Evolutionary conservation across 2,329 filamentous ascomycete genomes (phyloP).

Genomic region (Colletotrichum cuscutae): DNA sequence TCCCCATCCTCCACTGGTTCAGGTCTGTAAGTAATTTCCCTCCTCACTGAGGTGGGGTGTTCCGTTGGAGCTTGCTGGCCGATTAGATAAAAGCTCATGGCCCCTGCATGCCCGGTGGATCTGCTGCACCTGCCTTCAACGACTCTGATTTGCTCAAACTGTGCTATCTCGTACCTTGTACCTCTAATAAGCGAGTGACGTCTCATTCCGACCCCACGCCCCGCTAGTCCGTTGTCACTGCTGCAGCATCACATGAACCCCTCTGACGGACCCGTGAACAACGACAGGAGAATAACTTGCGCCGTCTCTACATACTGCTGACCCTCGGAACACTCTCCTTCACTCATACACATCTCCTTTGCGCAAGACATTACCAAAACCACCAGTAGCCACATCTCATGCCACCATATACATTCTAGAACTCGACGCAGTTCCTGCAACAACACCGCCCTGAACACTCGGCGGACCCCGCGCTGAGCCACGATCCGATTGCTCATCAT

Average conservation of each 20-base stretch:
- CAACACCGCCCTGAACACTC: slow-evolving; percentile 22
- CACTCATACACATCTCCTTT: not conserved
- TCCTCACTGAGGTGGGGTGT: not conserved
- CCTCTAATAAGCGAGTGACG: slow-evolving; percentile 26
- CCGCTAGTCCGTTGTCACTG: slow-evolving; percentile 32
- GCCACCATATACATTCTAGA: not conserved
- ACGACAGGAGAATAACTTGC: not conserved
- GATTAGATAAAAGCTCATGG: slow-evolving; percentile 34
- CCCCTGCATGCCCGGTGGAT: not conserved
- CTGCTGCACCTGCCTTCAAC: not conserved
- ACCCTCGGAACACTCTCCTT: not conserved
- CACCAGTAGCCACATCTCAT: not conserved
- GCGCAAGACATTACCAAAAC: not conserved
- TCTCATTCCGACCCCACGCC: slow-evolving; percentile 27
- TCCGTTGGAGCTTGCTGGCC: not conserved
- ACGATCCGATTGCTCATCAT: slow-evolving; percentile 41
- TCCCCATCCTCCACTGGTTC: not conserved
- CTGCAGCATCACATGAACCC: slow-evolving; percentile 35
- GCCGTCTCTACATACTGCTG: not conserved
- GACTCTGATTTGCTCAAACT: not conserved
- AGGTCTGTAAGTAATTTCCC: too few species aligned
- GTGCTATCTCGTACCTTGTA: not conserved
- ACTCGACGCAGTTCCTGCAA: not conserved
- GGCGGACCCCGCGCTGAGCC: slow-evolving; percentile 29
- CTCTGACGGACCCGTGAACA: slow-evolving; percentile 30